These are phyloP conservation scores for Larix kaempferi DNA, from an alignment of 75 land plant species.

Conservation along the genomic window DNA sequence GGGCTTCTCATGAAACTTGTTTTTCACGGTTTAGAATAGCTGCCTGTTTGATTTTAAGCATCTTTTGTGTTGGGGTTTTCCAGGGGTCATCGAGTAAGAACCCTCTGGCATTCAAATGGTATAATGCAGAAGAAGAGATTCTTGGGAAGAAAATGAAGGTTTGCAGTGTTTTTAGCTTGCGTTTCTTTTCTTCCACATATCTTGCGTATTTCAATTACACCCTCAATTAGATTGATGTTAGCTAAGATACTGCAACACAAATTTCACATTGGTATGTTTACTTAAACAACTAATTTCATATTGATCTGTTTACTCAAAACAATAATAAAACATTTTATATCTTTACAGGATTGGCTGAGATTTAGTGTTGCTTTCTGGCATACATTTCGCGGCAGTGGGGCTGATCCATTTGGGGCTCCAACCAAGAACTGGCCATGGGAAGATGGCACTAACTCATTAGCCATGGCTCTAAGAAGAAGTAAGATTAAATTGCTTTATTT, in stretches of 20 bases:
- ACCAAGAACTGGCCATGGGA: slow-evolving; percentile 98
- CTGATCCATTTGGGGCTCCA: slow-evolving; percentile 89
- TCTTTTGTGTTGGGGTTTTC: slow-evolving; percentile 9
- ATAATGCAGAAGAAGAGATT: slow-evolving; percentile 91
- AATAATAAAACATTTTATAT: no score
- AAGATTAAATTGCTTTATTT: slow-evolving; percentile 14
- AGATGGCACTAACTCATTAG: slow-evolving; percentile 90
- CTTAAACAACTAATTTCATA: no score
- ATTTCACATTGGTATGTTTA: slow-evolving; percentile 2
- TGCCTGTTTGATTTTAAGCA: neutral
- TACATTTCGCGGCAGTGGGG: slow-evolving; percentile 95
- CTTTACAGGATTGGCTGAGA: slow-evolving; percentile 87
- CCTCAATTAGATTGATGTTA: neutral
- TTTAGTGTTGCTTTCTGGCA: slow-evolving; percentile 99
- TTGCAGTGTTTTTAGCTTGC: neutral
- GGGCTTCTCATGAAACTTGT: neutral
- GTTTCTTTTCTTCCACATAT: neutral
- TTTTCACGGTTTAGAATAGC: neutral
- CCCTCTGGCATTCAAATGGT: slow-evolving; percentile 83
- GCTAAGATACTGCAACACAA: neutral
- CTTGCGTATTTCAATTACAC: neutral
- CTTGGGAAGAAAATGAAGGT: slow-evolving; percentile 98
- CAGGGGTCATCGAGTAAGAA: slow-evolving; percentile 93
- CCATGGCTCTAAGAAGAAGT: slow-evolving; percentile 91
- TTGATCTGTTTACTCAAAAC: no score